Base-by-base conservation (phyloP, 306 rosid genomes). In the Chamaecrista fasciculata region DNA sequence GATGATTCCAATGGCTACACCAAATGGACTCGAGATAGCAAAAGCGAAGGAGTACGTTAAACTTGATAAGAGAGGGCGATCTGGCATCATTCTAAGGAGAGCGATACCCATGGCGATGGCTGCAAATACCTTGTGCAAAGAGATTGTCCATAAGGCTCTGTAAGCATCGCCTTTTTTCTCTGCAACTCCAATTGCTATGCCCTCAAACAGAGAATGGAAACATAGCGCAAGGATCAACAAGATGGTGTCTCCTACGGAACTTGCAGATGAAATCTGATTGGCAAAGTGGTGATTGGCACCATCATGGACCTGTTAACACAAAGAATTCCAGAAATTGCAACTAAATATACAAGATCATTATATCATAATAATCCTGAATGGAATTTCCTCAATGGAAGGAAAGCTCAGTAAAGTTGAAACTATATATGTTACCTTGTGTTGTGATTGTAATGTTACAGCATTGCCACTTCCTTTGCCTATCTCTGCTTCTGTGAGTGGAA, bases 21-120 rank as follows among this genome's bases (percentile, higher is more conserved):
- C 98, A 42, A 86, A 28, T 11, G 95, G 96, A 67, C 92, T 92
- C 0, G 96, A 87, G 59, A 87, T 81, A 39, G 91, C 98, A 1
- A 87, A 86, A 1, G 89, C 86, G 24, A 89, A 87, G 49, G 96
- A 74, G 69, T 89, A 87, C 39, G 82, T 80, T 8, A 70, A 75
- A 11, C 86, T 72, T 1, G 90, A 87, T 8, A 87, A 9, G 4
- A 87, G 37, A n/a, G 97, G 90, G 0, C 89, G 79, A 55, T 84
- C 29, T 0, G 95, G 96, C 6, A 84, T 62, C 92, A 83, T 92
- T 4, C 95, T 69, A 3, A 89, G 95, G 66, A 92, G 95, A 3
- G 96, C 95, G 14, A 89, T 89, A 0, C 92, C 95, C 98, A 89
- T 92, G 31, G 96, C 91, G 19, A 87, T 81, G 55, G 97, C 96